Evolutionary conservation across 1,284 basidiomycete genomes (phyloP), one percentile per base, ranked within the genome.

Genomic region (Papiliotrema nemorosa): DNA sequence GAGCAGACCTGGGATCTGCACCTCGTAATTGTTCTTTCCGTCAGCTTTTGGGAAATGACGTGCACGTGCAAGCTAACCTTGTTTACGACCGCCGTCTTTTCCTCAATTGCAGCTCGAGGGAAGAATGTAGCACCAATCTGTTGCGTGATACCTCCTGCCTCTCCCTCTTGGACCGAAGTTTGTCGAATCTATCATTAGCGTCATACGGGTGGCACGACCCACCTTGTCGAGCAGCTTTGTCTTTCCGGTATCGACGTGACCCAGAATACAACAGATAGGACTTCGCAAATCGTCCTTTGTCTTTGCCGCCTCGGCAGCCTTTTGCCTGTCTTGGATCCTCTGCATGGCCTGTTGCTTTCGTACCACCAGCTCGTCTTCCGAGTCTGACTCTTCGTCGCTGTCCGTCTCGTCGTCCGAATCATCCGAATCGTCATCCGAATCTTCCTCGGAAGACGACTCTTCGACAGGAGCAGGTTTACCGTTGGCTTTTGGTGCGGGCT

Each of bases 41-140:
- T 31, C 29, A 31, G 85, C 86, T 87, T 60, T 18, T 34, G 34
- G 20, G 37, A 31, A 21, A 27, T 16, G 31, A 24, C 26, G n/a
- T 45, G 44, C 36, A 26, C 22, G n/a, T 2, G 38, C 2, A 40
- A 9, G 70, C 74, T 47, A 57, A 84, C 87, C 76, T 83, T 87
- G 77, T 97, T 94, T 75, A 98, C 78, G 18, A 96, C 91, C 18
- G 80, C 79, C 1, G 94, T 97, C 81, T 98, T 98, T 50, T 83
- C 82, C 75, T 87, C 84, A 72, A 99, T 96, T 6, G 92, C 91
- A n/a, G 93, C 88, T 44, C 88, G 86, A 42, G 96, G 96, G 84
- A 99, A 98, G 80, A 96, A 99, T 0, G 96, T 99, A n/a, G 96
- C 96, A 80, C 96, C 96, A 63, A 99, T 99, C 73, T 99, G 96